Evolutionary conservation across 2,329 filamentous ascomycete genomes (phyloP).

Genomic region (Colletotrichum australisinense): DNA sequence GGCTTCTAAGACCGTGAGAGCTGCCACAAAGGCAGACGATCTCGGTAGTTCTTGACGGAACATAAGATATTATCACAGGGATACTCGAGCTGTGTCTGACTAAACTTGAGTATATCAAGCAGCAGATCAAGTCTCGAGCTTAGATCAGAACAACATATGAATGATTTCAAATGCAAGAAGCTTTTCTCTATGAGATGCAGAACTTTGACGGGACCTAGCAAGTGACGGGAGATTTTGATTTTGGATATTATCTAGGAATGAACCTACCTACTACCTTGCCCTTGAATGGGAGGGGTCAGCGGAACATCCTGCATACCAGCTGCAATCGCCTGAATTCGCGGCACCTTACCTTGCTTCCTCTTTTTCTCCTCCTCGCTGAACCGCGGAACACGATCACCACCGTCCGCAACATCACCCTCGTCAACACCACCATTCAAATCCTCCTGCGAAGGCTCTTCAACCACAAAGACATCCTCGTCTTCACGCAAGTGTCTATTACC

Average conservation of each 20-base stretch:
- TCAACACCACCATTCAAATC: background rate
- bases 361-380: background rate
- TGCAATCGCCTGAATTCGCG: background rate
- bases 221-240: too few species aligned
- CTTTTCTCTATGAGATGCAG: too few species aligned
- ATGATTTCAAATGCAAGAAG: too few species aligned
- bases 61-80: too few species aligned
- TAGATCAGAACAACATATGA: too few species aligned
- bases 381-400: background rate
- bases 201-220: too few species aligned
- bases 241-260: too few species aligned
- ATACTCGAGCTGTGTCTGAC: too few species aligned
- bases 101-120: rapidly evolving
- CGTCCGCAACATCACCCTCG: background rate
- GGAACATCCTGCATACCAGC: background rate
- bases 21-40: rapidly evolving
- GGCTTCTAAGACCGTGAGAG: too few species aligned
- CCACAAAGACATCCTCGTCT: background rate
- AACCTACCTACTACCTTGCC: background rate
- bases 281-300: background rate
- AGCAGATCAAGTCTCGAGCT: too few species aligned
- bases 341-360: background rate
- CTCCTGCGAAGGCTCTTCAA: background rate
- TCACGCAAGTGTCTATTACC: rapidly evolving
- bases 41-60: too few species aligned